phyloP scores from a whole-genome alignment of 768 basidiomycete genomes.

The Leccinum olivaceopallidum region DNA sequence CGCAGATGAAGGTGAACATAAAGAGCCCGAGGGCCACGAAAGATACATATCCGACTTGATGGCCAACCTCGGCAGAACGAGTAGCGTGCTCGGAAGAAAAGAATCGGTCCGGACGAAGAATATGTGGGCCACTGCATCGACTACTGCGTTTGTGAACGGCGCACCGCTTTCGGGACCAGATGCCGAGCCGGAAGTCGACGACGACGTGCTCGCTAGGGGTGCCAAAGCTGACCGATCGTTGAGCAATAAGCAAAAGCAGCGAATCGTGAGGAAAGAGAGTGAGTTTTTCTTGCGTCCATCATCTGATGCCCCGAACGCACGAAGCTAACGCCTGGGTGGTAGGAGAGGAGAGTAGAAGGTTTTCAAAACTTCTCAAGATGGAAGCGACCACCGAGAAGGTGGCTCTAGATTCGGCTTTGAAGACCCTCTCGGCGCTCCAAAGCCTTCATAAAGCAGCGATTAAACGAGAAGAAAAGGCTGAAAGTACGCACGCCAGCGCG shows the following conservation, averaged over 20 bases:
- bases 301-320: neutral
- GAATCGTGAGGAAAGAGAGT: slow-evolving; percentile 56
- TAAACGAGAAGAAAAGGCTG: slow-evolving; percentile 63
- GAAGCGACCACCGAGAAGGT: slow-evolving; percentile 71
- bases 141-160: slow-evolving; percentile 50
- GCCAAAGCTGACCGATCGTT: slow-evolving; percentile 49
- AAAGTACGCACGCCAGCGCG: slow-evolving; percentile 52
- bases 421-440: slow-evolving; percentile 67
- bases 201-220: slow-evolving; percentile 41
- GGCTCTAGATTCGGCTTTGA: slow-evolving; percentile 58
- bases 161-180: slow-evolving; percentile 53
- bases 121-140: slow-evolving; percentile 12
- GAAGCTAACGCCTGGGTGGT: neutral
- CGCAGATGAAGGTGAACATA: neutral
- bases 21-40: slow-evolving; percentile 12
- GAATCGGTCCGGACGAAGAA: slow-evolving; percentile 25
- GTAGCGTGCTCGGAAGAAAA: slow-evolving; percentile 12
- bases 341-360: slow-evolving; percentile 60
- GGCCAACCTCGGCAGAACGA: neutral
- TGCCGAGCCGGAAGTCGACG: slow-evolving; percentile 42
- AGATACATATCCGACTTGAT: neutral
- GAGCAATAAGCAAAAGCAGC: slow-evolving; percentile 50
- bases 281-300: slow-evolving; percentile 14
- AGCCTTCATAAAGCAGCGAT: slow-evolving; percentile 66
- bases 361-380: slow-evolving; percentile 68